These are phyloP conservation scores for Phialophora expanda DNA, from an alignment of 2,329 filamentous ascomycete genomes.

Conservation along the genomic window DNA sequence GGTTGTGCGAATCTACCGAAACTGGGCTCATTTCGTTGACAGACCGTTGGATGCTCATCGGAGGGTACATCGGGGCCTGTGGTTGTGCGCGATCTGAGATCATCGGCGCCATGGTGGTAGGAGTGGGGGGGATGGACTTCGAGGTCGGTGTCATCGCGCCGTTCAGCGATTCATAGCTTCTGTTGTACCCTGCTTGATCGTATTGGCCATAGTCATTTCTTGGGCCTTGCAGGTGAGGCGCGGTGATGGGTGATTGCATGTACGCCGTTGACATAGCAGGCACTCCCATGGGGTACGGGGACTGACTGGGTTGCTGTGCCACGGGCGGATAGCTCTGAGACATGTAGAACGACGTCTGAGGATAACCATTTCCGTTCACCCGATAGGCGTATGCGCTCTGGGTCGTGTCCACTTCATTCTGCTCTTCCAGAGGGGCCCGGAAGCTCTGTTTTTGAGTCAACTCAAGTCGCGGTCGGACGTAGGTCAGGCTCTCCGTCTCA, in stretches of 20 bases:
- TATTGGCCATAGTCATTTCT: slow-evolving; percentile 38
- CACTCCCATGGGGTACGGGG: slow-evolving; percentile 35
- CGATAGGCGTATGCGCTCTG: slow-evolving; percentile 51
- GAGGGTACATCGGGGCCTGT: slow-evolving; percentile 38
- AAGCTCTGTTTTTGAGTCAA: slow-evolving; percentile 69
- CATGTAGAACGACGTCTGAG: slow-evolving; percentile 34
- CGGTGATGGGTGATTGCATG: slow-evolving; percentile 32
- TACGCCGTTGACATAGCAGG: slow-evolving; percentile 35
- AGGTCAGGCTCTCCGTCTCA: slow-evolving; percentile 57
- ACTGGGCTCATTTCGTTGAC: slow-evolving; percentile 39
- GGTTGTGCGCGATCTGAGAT: slow-evolving; percentile 34
- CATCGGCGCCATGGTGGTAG: slow-evolving; percentile 36
- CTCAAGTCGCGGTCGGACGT: slow-evolving; percentile 62
- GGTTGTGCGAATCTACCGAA: slow-evolving; percentile 35
- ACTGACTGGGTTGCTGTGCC: slow-evolving; percentile 30
- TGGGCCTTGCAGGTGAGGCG: slow-evolving; percentile 32
- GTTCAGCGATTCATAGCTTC: slow-evolving; percentile 35
- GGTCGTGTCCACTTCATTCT: slow-evolving; percentile 54
- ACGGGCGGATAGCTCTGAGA: slow-evolving; percentile 36
- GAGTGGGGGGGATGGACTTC: slow-evolving; percentile 36
- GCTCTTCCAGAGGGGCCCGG: slow-evolving; percentile 67
- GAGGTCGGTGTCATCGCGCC: slow-evolving; percentile 31
- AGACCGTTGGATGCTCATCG: slow-evolving; percentile 37
- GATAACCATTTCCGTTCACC: slow-evolving; percentile 41
- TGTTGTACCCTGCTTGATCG: slow-evolving; percentile 35